These are phyloP conservation scores for Oryza brachyantha DNA, from an alignment of 176 grass and related monocot species.

Conservation along the genomic window DNA sequence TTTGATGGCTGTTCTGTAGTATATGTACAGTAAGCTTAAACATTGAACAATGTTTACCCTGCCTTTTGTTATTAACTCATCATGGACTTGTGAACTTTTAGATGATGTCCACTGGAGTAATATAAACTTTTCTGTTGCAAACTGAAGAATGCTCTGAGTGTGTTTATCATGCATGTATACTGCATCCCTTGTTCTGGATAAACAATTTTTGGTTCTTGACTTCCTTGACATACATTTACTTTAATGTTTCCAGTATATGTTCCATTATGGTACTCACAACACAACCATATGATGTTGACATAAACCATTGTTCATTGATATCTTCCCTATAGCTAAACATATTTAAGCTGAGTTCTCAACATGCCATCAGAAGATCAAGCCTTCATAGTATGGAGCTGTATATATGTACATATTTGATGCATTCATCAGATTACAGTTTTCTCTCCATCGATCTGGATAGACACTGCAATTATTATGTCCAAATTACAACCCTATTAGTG, in stretches of 20 bases:
- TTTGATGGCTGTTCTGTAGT: background rate
- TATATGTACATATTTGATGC: slow-evolving; percentile 31
- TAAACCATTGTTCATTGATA: slow-evolving; percentile 16
- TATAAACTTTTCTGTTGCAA: slow-evolving; percentile 4
- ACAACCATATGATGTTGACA: background rate
- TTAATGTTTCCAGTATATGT: background rate
- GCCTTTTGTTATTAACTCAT: background rate
- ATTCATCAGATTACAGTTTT: slow-evolving; percentile 17
- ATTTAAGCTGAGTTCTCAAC: slow-evolving; percentile 10
- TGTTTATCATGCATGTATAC: slow-evolving; percentile 1
- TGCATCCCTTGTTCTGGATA: background rate
- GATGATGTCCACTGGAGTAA: background rate
- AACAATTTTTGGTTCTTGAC: background rate
- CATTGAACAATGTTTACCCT: background rate
- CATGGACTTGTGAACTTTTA: background rate
- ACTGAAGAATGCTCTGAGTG: background rate
- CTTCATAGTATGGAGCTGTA: slow-evolving; percentile 18
- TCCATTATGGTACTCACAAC: background rate
- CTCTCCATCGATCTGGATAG: background rate
- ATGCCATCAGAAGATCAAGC: slow-evolving; percentile 6
- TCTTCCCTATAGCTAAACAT: background rate
- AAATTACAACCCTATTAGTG: slow-evolving; percentile 5
- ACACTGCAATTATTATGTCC: background rate
- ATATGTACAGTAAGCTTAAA: background rate
- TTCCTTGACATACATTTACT: background rate